Base-by-base conservation (phyloP, 164 flowering plant genomes). In the Buxus sempervirens region DNA sequence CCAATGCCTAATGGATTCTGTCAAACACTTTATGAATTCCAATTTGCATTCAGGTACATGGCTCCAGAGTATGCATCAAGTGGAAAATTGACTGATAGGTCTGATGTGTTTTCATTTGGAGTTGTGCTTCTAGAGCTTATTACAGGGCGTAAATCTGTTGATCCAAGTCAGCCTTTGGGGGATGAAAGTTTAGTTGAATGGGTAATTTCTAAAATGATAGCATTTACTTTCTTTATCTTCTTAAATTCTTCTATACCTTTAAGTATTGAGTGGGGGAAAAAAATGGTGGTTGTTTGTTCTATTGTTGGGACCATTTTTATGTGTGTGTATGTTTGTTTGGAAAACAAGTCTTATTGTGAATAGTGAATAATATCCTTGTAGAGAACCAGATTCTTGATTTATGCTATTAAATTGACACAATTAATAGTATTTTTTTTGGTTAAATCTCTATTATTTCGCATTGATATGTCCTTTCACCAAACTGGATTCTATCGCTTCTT, bases 51-150 rank as follows among this genome's bases (percentile, higher is more conserved):
- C 82, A 88, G 96, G 80, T 90, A 90, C 67, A 60, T 90, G 87
- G 97, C 94, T 51, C 97, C 97, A 24, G 94, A 89, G 74, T 90
- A 90, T 77, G 97, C 92, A 63, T 74, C 88, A 24, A 90, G 90
- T 76, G 94, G 97, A 23, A 89, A 88, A 70, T 65, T 89, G 77
- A 90, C 95, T 14, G 93, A 91, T 67, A 82, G 83, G 70, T 91
- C 97, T 20, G 97, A 91, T 75, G 97, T 91, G n/a, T 91, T 72
- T 75, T 91, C 97, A 1, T 89, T 84, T 64, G 97, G 96, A 22
- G 93, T 91, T 48, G 84, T 91, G 77, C 89, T 90, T 59, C 82
- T 90, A 38, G 96, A 90, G 78, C 84, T 90, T 49, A 62, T 90
- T 59, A 88, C 91, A 9, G 96, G 96, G 25, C 85, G 86, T 20